Conservation (phyloP, 768 basidiomycete species). For the Multifurca ochricompacta region DNA sequence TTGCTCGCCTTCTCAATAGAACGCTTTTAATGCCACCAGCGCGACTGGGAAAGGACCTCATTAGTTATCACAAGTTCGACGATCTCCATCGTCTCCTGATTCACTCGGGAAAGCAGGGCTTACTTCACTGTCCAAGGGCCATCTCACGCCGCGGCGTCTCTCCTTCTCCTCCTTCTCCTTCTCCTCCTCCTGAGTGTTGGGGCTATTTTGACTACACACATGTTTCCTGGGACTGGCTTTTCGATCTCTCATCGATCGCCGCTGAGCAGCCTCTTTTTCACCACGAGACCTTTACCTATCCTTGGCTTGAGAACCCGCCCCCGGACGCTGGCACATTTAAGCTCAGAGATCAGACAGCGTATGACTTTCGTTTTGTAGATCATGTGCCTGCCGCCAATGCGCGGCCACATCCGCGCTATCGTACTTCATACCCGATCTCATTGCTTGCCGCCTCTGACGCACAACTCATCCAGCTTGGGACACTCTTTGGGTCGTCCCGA, state of each 20-base stretch:
- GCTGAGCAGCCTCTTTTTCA: constrained; percentile 38
- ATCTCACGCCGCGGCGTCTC: constrained; percentile 29
- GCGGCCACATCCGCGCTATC: constrained; percentile 31
- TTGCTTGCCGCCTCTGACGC: constrained; percentile 34
- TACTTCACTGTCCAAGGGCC: constrained; percentile 42
- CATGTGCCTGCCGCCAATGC: constrained; percentile 9
- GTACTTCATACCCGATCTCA: constrained; percentile 35
- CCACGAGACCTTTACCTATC: constrained; percentile 42
- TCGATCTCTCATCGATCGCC: constrained; percentile 41
- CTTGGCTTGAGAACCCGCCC: constrained; percentile 40
- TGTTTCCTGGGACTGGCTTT: constrained; percentile 64
- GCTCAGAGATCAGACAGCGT: constrained; percentile 48
- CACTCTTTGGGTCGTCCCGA: constrained; percentile 70
- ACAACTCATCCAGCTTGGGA: constrained; percentile 61
- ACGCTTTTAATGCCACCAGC: constrained; percentile 75
- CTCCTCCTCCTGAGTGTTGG: constrained; percentile 45
- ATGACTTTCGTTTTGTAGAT: constrained; percentile 57
- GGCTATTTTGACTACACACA: constrained; percentile 54
- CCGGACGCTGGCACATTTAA: constrained; percentile 36
- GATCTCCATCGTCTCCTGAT: constrained; percentile 34
- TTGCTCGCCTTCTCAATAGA: constrained; percentile 61
- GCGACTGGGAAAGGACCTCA: constrained; percentile 52
- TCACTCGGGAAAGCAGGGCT: constrained; percentile 41
- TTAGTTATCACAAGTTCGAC: constrained; percentile 52
- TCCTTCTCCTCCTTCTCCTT: too few relatives aligned